A percentile compares a stretch with the other conserved stretches of the same genome.
phyloP scores from a whole-genome alignment of 768 basidiomycete species.

The Boletus reticuloceps region DNA sequence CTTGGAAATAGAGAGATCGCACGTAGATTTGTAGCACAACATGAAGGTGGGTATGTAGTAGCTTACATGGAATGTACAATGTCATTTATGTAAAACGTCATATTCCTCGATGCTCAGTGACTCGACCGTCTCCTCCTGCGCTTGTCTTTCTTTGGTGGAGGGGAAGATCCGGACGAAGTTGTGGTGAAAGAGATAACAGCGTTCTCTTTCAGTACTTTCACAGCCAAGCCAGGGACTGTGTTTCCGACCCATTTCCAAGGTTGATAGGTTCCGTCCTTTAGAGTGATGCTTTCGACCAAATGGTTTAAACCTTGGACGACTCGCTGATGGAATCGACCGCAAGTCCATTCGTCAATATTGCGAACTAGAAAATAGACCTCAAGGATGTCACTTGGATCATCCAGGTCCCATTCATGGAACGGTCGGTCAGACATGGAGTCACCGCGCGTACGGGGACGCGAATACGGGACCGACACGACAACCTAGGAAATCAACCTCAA shows the following conservation, averaged over 20 bases:
- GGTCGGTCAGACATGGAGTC: constrained; percentile 18
- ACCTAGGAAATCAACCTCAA: constrained; percentile 30
- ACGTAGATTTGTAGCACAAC: constrained; percentile 15
- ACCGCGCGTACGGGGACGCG: constrained; percentile 14
- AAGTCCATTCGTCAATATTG: constrained; percentile 55
- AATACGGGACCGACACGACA: constrained; percentile 50
- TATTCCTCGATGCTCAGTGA: constrained; percentile 8
- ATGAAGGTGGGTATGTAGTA: background rate
- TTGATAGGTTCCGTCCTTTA: constrained; percentile 33
- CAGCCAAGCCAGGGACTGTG: constrained; percentile 14
- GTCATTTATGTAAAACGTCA: background rate
- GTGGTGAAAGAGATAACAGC: constrained; percentile 25
- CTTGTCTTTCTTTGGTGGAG: constrained; percentile 30
- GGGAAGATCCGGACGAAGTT: constrained; percentile 24
- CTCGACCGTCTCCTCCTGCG: constrained; percentile 31
- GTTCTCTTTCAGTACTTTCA: constrained; percentile 38
- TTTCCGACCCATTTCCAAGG: constrained; percentile 51
- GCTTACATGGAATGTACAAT: constrained; percentile 1
- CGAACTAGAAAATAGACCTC: constrained; percentile 49
- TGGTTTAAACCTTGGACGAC: constrained; percentile 39
- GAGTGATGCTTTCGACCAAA: constrained; percentile 35
- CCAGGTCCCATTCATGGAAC: constrained; percentile 52
- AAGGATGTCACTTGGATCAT: constrained; percentile 43
- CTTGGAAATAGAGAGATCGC: constrained; percentile 59
- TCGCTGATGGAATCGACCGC: constrained; percentile 38